Conservation (phyloP, 2,329 filamentous ascomycete genomes). For the Verticillium longisporum region DNA sequence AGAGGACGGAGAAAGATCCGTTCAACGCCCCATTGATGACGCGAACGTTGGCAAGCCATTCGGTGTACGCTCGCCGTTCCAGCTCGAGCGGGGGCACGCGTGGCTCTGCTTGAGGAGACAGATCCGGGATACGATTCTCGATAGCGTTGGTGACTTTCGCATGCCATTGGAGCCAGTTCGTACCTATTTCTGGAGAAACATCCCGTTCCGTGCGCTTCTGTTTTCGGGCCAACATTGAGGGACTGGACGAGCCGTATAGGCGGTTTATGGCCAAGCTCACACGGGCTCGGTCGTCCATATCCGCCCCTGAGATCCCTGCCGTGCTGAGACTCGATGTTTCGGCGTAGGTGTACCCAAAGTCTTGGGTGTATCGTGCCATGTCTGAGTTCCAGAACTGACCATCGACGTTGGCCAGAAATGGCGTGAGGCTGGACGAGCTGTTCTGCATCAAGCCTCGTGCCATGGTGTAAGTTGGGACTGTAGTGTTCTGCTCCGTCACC, state of each 20-base stretch:
- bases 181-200: not conserved
- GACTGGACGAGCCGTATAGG: slow-evolving; percentile 28
- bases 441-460: slow-evolving; percentile 46
- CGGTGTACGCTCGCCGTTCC: slow-evolving; percentile 34
- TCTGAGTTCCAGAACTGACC: slow-evolving; percentile 65
- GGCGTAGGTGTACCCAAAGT: slow-evolving; percentile 69
- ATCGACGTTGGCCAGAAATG: slow-evolving; percentile 54
- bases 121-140: not conserved
- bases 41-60: slow-evolving; percentile 64
- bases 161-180: not conserved
- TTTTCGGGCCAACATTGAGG: slow-evolving; percentile 11
- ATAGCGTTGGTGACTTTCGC: not conserved
- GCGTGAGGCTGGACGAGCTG: slow-evolving; percentile 52
- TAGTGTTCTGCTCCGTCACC: slow-evolving; percentile 48
- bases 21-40: slow-evolving; percentile 54
- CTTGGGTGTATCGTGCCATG: slow-evolving; percentile 47
- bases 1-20: slow-evolving; percentile 54
- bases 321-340: slow-evolving; percentile 36
- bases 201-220: not conserved
- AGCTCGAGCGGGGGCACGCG: slow-evolving; percentile 24
- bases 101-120: not conserved
- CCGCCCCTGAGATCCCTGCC: slow-evolving; percentile 11
- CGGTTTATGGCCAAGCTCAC: slow-evolving; percentile 49
- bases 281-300: slow-evolving; percentile 28
- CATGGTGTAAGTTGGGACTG: slow-evolving; percentile 56